Evolutionary conservation across 257 asterid genomes (phyloP), one percentile per base, ranked within the genome.

Genomic region (Vinca minor): DNA sequence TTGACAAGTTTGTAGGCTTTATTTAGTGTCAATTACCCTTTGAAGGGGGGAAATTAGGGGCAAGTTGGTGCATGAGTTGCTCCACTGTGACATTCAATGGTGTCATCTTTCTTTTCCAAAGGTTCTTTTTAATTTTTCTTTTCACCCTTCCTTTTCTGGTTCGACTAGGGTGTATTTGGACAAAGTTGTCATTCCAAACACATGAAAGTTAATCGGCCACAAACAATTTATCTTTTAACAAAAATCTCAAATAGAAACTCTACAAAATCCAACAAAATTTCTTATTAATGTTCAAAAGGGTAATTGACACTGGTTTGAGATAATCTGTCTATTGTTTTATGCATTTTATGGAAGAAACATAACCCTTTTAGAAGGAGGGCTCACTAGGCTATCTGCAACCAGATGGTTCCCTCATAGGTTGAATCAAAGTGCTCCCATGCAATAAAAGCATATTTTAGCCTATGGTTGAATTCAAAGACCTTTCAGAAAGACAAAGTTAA

Each of bases 391-490:
- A 25, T 50, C 52, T 46, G 53, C 26, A n/a, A 26, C 23, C 25
- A 4, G 17, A 14, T 31, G 59, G 35, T 28, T 5, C 59, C 59
- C 38, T 6, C n/a, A n/a, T n/a, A n/a, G n/a, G n/a, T n/a, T n/a
- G n/a, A n/a, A n/a, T n/a, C n/a, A n/a, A n/a, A n/a, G n/a, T n/a
- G n/a, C n/a, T n/a, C 60, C 60, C 39, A 29, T 0, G 23, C 26
- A 26, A 28, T 15, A 55, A 53, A 29, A 55, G 60, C 23, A 29
- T 10, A 55, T 29, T 29, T 55, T 55, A 31, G 39, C 4, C 8
- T 10, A 55, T 1, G 23, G 39, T 55, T 55, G 60, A 55, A 55
- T 55, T 55, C 60, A 55, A 55, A 55, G 60, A 35, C 11, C 23
- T 15, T 55, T 55, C 60, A 29, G 23, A 55, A 55, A 55, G 60